Evolutionary conservation across 2,329 filamentous ascomycete species (phyloP).

Genomic region (Fusarium sp.): DNA sequence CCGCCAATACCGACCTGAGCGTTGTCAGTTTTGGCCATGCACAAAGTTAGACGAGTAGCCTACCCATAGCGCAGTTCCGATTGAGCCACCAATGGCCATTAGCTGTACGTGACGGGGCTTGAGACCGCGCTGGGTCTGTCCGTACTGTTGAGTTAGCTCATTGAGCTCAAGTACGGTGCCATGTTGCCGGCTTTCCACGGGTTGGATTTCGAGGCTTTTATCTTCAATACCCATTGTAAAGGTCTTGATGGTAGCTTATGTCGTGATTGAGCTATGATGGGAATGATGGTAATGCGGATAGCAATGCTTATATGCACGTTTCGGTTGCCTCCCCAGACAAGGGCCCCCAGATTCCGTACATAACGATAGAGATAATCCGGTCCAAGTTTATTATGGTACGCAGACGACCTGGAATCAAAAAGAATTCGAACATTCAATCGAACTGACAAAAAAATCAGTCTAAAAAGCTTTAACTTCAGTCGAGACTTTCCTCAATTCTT

Average conservation of each 20-base stretch:
- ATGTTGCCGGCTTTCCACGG: not conserved
- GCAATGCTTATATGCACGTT: not conserved
- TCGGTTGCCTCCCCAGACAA: not conserved
- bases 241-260: not conserved
- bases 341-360: rapidly evolving
- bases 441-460: not conserved
- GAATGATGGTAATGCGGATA: not conserved
- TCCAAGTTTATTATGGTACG: not conserved
- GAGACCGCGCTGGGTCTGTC: conserved; percentile 48
- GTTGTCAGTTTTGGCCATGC: not conserved
- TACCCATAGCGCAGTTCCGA: conserved; percentile 57
- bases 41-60: not conserved
- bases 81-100: conserved; percentile 61
- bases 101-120: conserved; percentile 58
- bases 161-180: not conserved
- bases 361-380: not conserved
- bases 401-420: not conserved
- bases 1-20: conserved; percentile 53
- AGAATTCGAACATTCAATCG: not conserved
- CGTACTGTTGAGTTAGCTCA: conserved; percentile 38
- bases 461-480: not conserved
- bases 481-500: not conserved
- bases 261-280: not conserved
- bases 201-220: not conserved
- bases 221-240: not conserved